Evolutionary conservation across 2,329 filamentous ascomycete species (phyloP).

Genomic region (Calycina marina): DNA sequence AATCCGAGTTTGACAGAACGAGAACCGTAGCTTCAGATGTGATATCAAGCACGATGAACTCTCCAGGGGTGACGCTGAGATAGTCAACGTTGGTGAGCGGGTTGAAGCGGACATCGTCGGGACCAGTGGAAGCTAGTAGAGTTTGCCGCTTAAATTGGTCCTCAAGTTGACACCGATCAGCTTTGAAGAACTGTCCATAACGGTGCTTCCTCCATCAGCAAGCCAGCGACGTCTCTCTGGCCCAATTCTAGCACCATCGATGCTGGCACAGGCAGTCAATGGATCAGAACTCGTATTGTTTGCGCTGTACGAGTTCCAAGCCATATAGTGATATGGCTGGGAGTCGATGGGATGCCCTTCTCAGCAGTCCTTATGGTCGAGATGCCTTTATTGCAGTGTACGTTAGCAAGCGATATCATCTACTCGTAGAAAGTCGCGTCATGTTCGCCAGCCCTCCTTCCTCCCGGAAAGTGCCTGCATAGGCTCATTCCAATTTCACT

Average conservation of each 20-base stretch:
- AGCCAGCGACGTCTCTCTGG: neutral
- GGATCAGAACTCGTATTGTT: conserved; percentile 13
- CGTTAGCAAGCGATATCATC: no score
- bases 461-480: no score
- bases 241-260: neutral
- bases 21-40: conserved; percentile 15
- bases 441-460: no score
- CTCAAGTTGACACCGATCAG: conserved; percentile 15
- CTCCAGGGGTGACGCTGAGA: conserved; percentile 60
- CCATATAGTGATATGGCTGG: no score
- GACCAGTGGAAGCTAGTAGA: conserved; percentile 21
- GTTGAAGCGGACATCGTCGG: conserved; percentile 26
- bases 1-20: conserved; percentile 18
- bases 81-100: conserved; percentile 44
- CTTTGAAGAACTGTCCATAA: conserved; percentile 18
- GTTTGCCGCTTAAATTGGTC: conserved; percentile 20
- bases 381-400: no score
- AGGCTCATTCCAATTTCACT: no score
- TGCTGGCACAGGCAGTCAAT: conserved; percentile 8
- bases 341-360: no score
- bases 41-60: conserved; percentile 20
- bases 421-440: no score
- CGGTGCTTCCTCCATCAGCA: neutral
- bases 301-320: conserved; percentile 21
- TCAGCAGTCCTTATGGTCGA: no score